Evolutionary conservation across 208 protist genomes (phyloP).

Genomic region (Leishmania lainsoni): DNA sequence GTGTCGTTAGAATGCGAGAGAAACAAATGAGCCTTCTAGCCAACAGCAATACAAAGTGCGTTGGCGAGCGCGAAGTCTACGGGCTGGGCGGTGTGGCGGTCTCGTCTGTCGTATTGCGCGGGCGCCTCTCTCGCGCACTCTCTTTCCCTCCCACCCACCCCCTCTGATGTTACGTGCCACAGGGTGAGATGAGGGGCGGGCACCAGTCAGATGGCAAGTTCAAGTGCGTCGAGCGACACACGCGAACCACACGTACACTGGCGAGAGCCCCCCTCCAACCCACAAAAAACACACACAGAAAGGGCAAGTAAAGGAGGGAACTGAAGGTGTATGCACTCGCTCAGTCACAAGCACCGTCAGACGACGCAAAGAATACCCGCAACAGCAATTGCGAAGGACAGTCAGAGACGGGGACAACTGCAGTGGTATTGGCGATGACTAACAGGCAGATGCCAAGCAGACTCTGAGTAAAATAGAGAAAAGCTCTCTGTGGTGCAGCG

Average conservation of each 20-base stretch:
- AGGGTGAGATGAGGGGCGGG: neutral
- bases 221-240: constrained; percentile 4
- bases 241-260: neutral
- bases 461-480: neutral
- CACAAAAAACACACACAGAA: neutral
- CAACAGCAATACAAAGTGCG: neutral
- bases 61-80: neutral
- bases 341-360: neutral
- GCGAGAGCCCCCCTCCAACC: neutral
- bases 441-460: neutral
- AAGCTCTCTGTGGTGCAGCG: neutral
- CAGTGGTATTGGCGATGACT: neutral
- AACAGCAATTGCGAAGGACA: neutral
- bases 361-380: neutral
- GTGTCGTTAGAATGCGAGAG: neutral
- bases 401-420: neutral
- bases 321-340: neutral
- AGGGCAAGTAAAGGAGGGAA: neutral
- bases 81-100: neutral
- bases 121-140: neutral
- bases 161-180: neutral
- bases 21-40: neutral
- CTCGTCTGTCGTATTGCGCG: neutral
- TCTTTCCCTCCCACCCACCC: neutral
- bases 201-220: neutral